A percentile compares a stretch with the other conserved stretches of the same genome.
Evolutionary conservation across 2,329 filamentous ascomycete genomes (phyloP).

Genomic region (Pseudopithomyces chartarum): DNA sequence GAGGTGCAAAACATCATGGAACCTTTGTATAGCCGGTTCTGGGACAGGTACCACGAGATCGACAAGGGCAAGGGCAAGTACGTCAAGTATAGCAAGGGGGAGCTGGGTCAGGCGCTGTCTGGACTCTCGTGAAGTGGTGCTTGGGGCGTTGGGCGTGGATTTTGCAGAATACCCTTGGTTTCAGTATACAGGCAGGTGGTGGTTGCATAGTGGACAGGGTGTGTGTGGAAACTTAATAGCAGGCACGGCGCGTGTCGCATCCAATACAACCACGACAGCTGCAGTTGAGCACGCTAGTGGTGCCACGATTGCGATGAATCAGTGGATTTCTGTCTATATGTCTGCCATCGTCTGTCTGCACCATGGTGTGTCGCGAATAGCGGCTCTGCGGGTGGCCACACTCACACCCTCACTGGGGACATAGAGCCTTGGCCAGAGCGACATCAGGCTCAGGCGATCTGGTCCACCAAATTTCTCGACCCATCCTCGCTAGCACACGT

Average conservation of each 20-base stretch:
- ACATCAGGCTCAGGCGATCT: constrained; percentile 4
- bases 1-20: constrained; percentile 93
- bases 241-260: constrained; percentile 19
- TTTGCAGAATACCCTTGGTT: constrained; percentile 41
- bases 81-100: constrained; percentile 92
- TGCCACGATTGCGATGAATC: constrained; percentile 15
- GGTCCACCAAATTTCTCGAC: constrained; percentile 2
- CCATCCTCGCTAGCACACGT: constrained; percentile 28
- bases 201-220: constrained; percentile 16
- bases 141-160: constrained; percentile 25
- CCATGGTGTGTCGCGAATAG: background rate
- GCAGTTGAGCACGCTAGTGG: constrained; percentile 11
- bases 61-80: constrained; percentile 99
- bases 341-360: background rate
- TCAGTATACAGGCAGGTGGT: constrained; percentile 19
- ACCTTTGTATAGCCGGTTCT: constrained; percentile 92
- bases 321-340: too few species aligned
- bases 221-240: constrained; percentile 5
- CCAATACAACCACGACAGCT: constrained; percentile 18
- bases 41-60: constrained; percentile 95
- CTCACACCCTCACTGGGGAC: background rate
- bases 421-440: background rate
- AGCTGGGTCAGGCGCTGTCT: constrained; percentile 68
- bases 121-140: constrained; percentile 44
- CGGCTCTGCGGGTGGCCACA: background rate